Percentiles rank a stretch among this genome's conserved stretches.
These are phyloP conservation scores for Calonectria henricotiae DNA, from an alignment of 2,329 filamentous ascomycete species.

Conservation along the genomic window DNA sequence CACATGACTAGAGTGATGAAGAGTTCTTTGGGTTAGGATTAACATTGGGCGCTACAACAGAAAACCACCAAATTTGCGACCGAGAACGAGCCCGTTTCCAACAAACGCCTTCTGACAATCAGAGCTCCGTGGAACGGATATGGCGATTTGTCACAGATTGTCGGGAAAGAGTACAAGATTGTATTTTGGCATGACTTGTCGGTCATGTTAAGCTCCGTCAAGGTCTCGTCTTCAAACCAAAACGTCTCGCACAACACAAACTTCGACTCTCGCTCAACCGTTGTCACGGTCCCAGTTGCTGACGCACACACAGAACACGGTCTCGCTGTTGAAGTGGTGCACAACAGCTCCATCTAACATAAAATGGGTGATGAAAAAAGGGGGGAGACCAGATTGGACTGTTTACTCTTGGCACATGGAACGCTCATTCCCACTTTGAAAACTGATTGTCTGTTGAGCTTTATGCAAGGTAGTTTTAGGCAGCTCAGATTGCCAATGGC, in stretches of 20 bases:
- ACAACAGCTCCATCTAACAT: constrained; percentile 9
- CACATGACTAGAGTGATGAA: too few relatives aligned
- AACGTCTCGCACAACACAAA: constrained; percentile 23
- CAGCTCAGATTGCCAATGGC: background rate
- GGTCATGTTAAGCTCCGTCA: constrained; percentile 20
- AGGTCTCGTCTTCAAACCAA: constrained; percentile 27
- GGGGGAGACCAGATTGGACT: background rate
- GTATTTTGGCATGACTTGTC: constrained; percentile 44
- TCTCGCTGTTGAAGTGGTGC: constrained; percentile 26
- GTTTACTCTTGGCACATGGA: background rate
- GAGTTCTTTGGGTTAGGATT: rapidly evolving
- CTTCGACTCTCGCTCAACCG: constrained; percentile 31
- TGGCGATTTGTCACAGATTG: constrained; percentile 32
- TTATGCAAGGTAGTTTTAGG: background rate
- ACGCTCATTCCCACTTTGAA: background rate
- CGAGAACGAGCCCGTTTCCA: constrained; percentile 1
- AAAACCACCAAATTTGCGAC: constrained; percentile 14
- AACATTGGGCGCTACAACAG: background rate
- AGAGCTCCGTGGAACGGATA: constrained; percentile 37
- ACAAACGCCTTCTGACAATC: constrained; percentile 30
- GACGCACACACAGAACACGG: constrained; percentile 39
- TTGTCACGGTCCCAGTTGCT: constrained; percentile 37
- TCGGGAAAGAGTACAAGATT: constrained; percentile 42
- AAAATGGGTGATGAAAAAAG: too few relatives aligned
- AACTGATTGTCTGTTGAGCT: background rate